Base-by-base conservation (phyloP, 768 basidiomycete species). In the Lactarius psammicola region DNA sequence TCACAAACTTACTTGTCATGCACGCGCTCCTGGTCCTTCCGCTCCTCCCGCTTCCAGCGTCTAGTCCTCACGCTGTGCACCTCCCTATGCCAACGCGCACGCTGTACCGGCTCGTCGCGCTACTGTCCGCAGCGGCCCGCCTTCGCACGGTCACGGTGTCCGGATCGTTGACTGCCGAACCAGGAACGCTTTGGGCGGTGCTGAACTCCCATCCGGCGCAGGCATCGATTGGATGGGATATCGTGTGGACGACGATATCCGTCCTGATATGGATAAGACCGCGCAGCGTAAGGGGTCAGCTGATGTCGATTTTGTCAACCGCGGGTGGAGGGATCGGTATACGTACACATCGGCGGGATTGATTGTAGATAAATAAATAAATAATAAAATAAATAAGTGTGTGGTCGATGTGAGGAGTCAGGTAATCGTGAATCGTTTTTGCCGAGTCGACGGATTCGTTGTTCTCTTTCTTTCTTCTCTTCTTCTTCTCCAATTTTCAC, bases 201-300 rank as follows among this genome's bases (percentile, higher is more conserved):
- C 77, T 86, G 11, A 73, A 81, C 60, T 75, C 77, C 1, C 84
- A 87, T 71, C 85, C 87, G 1, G 87, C 87, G 5, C 85, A 87
- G 72, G 78, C 83, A 1, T 85, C 84, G 13, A 87, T 89, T 40
- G 84, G 85, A 6, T 85, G 84, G 81, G 87, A 89, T 60, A 80
- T 86, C 11, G 71, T 88, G 8, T 87, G 86, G 84, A 82, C 84
- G 17, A 80, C 72, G 23, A 38, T 75, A 1, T 81, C 81, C 0
- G 79, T 82, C 49, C 46, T 78, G 10, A 66, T 74, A 0, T 84
- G 82, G 82, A 34, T 40, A 36, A 46, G 58, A 17, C 30, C 42
- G 40, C 28, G 26, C 26, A 7, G 11, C 0, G 20, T 46, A 2
- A 4, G 4, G n/a, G 34, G 30, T 62, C 61, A 62, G 26, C 33